These are phyloP conservation scores for Eutypella sp. DNA, from an alignment of 2,329 filamentous ascomycete species.

Conservation along the genomic window DNA sequence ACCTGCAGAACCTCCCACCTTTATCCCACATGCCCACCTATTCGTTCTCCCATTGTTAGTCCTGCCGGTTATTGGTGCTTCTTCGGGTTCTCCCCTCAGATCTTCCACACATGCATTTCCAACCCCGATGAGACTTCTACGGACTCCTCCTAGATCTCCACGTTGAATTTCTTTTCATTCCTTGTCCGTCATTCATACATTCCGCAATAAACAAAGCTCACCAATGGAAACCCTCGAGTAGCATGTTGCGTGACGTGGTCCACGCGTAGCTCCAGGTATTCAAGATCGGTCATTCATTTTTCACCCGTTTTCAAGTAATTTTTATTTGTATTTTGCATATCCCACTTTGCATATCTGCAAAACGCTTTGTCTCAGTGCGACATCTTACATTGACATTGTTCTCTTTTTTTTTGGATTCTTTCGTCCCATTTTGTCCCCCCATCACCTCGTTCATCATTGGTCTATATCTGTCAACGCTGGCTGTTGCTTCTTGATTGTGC, in stretches of 20 bases:
- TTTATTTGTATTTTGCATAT: not conserved
- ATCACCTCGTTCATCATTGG: not conserved
- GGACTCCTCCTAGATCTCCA: not conserved
- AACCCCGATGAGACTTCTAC: too few species aligned
- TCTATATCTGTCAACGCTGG: not conserved
- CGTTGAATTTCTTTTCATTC: not conserved
- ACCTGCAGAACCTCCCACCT: too few species aligned
- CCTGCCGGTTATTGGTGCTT: too few species aligned
- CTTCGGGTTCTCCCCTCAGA: too few species aligned
- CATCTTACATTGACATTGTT: not conserved
- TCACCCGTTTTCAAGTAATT: too few species aligned
- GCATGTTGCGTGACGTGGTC: not conserved
- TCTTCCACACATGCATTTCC: too few species aligned
- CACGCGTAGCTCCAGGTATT: not conserved
- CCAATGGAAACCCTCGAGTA: too few species aligned
- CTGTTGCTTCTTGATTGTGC: not conserved
- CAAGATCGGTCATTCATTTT: not conserved
- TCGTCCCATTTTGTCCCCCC: not conserved
- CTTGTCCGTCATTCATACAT: not conserved
- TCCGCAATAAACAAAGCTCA: not conserved
- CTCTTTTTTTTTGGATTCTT: not conserved
- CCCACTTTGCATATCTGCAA: not conserved
- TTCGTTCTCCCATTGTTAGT: too few species aligned
- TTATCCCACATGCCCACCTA: too few species aligned
- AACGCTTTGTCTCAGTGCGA: not conserved